Conservation (phyloP, 2,329 filamentous ascomycete species). For the Cladosporium sp. region DNA sequence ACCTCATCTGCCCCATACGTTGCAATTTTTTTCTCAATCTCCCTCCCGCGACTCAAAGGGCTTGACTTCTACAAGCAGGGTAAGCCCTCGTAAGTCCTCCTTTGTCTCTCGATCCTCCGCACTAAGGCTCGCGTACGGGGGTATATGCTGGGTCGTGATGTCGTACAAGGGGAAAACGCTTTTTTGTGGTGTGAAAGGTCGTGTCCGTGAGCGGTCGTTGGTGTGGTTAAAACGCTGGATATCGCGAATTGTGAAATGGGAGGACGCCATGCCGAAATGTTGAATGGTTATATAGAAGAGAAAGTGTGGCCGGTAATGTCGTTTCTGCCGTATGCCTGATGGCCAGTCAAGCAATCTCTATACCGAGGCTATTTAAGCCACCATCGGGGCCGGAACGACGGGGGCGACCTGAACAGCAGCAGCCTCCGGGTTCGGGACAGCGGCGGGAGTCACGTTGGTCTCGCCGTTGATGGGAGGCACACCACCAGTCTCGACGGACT, state of each 20-base stretch:
- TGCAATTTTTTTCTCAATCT: conserved; percentile 12
- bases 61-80: conserved; percentile 13
- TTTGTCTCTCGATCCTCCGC: conserved; percentile 13
- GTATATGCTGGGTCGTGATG: conserved; percentile 18
- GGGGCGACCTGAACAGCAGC: conserved; percentile 11
- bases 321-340: conserved; percentile 15
- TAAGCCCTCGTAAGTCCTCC: conserved; percentile 9
- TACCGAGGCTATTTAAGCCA: conserved; percentile 11
- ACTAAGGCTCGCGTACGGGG: conserved; percentile 13
- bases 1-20: conserved; percentile 11
- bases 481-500: conserved; percentile 52
- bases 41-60: conserved; percentile 12
- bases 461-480: conserved; percentile 30
- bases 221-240: conserved; percentile 6
- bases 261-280: conserved; percentile 14
- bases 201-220: conserved; percentile 27
- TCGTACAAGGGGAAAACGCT: conserved; percentile 16
- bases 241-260: conserved; percentile 10
- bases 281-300: conserved; percentile 15
- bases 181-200: conserved; percentile 22
- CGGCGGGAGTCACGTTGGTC: conserved; percentile 29
- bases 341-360: conserved; percentile 7
- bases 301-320: conserved; percentile 18
- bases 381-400: conserved; percentile 9
- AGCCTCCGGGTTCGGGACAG: conserved; percentile 23